Evolutionary conservation across 164 flowering plant genomes (phyloP), one percentile per base, ranked within the genome.

Genomic region (Nelumbo lutea): DNA sequence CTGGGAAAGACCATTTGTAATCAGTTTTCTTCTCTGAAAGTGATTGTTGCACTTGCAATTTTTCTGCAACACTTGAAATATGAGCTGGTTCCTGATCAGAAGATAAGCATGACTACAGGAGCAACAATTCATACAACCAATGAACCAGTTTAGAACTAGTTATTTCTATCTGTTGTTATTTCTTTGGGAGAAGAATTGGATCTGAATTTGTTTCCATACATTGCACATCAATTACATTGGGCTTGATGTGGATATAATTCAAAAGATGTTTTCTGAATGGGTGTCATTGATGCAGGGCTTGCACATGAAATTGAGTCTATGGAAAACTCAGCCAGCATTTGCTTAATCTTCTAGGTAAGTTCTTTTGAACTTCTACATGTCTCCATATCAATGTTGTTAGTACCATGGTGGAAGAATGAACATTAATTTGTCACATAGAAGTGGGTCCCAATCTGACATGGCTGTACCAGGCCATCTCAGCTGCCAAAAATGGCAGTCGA

Each of bases 51-150:
- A 42, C 96, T 95, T 51, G 84, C 94, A 40, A 80, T 94, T 65
- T 80, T 91, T 76, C 63, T 91, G 60, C 96, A 95, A 84, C 81
- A 81, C 69, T 10, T 91, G 73, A 80, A 83, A 76, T 87, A 91
- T 62, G 96, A 90, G 81, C 83, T 95, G 72, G 83, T 91, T 72
- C 96, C 97, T 51, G 83, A 88, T 77, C 98, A 95, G 79, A 87
- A 76, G 60, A 95, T 95, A 50, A 76, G 81, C 81, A 91, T 94
- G 97, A 91, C 98, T 1, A 94, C 98, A 27, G 98, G 97, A 64
- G 98, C 97, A 11, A 94, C 98, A 50, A 94, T 95, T 56, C 98
- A 95, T 72, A 95, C 98, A 48, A 89, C 97, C 69, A 89, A 91
- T 70, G 98, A 91, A 89, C 84, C 27, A 9, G 0, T 63, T 65